Evolutionary conservation across 305 asterid species (phyloP), one percentile per base, ranked within the genome.

Genomic region (Plantago coronopus): DNA sequence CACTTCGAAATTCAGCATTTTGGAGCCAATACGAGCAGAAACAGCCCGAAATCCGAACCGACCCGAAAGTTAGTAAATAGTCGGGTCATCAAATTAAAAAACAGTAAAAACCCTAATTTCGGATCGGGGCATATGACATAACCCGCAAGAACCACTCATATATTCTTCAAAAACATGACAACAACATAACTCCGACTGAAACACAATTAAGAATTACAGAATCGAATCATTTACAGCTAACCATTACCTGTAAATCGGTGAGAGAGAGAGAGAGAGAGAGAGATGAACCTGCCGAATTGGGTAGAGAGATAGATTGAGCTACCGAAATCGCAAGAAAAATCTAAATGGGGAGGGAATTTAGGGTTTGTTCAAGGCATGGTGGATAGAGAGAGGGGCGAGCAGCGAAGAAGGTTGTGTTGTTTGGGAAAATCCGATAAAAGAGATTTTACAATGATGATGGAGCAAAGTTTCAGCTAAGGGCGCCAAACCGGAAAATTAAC

Each of bases 41-140:
- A 2, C 4, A 31, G 38, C 38, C 38, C 38, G 9, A 31, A 31
- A 31, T 6, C 7, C 0, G 3, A 72, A 59, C 75, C 81, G 79
- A 75, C 76, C 72, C 76, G 58, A 12, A 31, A 21, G 48, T 42
- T 3, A 18, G 34, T 63, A n/a, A 44, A 40, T 37, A 56, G 29
- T 67, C 61, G 74, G 81, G 73, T 67, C 73, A 62, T 67, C 73
- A 62, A 74, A 69, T 65, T 61, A 67, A 8, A 58, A n/a, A 56
- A 40, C 61, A 40, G 59, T 68, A 63, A 63, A 66, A 74, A 70
- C 71, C 83, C 83, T 70, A 80, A 72, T 44, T 54, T 57, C 57
- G 79, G 67, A 68, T 68, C 66, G 75, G 60, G 50, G 64, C 78
- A 67, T 63, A 59, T 74, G 74, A 74, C 79, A 68, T 16, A 34